phyloP scores from a whole-genome alignment of 163 green algal genomes.

The Picocystis sp. region DNA sequence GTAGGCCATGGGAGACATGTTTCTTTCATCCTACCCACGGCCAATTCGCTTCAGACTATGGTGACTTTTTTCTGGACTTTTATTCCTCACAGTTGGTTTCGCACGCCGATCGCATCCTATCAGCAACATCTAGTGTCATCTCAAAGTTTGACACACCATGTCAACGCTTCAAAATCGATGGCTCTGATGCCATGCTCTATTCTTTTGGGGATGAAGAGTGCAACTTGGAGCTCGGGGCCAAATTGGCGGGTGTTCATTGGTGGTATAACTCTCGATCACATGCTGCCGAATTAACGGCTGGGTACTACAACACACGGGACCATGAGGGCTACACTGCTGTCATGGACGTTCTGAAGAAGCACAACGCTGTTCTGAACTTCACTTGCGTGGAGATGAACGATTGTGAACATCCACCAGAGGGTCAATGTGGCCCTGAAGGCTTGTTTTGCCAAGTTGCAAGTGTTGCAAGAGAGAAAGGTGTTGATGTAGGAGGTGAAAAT shows the following conservation, averaged over 20 bases:
- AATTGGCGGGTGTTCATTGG: conserved; percentile 92
- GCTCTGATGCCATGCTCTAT: not conserved
- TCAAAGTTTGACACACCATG: not conserved
- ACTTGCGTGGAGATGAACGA: conserved; percentile 97
- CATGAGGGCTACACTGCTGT: conserved; percentile 57
- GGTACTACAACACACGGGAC: conserved; percentile 89
- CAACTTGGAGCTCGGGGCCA: conserved; percentile 26
- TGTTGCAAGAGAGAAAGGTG: too few species aligned
- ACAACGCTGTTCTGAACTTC: conserved; percentile 63
- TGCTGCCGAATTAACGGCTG: conserved; percentile 87
- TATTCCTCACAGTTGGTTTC: conserved; percentile 65
- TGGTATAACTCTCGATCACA: conserved; percentile 77
- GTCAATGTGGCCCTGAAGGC: conserved; percentile 67
- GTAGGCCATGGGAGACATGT: conserved; percentile 50
- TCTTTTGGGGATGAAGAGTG: conserved; percentile 27
- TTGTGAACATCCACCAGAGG: conserved; percentile 81
- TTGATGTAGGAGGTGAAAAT: too few species aligned
- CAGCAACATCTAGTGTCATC: conserved; percentile 17
- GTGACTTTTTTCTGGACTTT: conserved; percentile 85
- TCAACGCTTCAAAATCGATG: not conserved
- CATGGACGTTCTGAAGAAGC: conserved; percentile 45
- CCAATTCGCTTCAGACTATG: conserved; percentile 22
- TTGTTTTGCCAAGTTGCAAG: too few species aligned
- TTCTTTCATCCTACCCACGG: conserved; percentile 52
- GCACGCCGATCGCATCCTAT: conserved; percentile 70